A percentile compares a stretch with the other conserved stretches of the same genome.
Conservation (phyloP, 2,329 filamentous ascomycete genomes). For the Atkinsonella texensis region DNA sequence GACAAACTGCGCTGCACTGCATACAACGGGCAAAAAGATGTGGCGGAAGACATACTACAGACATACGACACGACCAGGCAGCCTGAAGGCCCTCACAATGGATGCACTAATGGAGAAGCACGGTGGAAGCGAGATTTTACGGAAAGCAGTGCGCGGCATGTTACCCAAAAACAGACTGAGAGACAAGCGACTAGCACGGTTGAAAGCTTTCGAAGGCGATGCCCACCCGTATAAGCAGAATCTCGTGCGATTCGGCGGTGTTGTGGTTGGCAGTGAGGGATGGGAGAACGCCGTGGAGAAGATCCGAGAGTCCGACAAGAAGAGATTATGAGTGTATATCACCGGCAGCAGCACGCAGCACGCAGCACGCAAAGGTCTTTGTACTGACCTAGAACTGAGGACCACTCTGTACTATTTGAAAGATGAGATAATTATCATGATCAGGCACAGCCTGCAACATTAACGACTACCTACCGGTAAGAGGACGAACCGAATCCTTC, state of each 20-base stretch:
- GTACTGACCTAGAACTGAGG: slow-evolving; percentile 1
- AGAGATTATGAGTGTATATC: slow-evolving; percentile 32
- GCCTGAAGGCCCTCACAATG: slow-evolving; percentile 82
- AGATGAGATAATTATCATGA: neutral
- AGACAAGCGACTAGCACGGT: slow-evolving; percentile 71
- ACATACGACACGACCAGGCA: slow-evolving; percentile 83
- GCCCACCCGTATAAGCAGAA: slow-evolving; percentile 89
- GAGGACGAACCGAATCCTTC: no score
- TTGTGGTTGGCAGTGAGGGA: slow-evolving; percentile 38
- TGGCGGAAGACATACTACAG: slow-evolving; percentile 93
- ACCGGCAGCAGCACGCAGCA: neutral
- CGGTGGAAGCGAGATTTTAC: slow-evolving; percentile 81
- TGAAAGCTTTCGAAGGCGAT: slow-evolving; percentile 94
- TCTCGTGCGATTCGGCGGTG: slow-evolving; percentile 58
- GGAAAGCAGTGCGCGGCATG: slow-evolving; percentile 92
- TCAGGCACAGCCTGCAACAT: neutral
- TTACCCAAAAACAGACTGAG: slow-evolving; percentile 90
- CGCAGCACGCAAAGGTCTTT: neutral
- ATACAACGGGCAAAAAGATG: slow-evolving; percentile 84
- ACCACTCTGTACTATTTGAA: neutral
- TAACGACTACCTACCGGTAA: neutral
- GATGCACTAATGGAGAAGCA: slow-evolving; percentile 89
- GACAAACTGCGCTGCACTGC: slow-evolving; percentile 73
- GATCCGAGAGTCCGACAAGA: slow-evolving; percentile 35
- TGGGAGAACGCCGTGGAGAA: slow-evolving; percentile 40